These are phyloP conservation scores for Picochlorum sp. DNA, from an alignment of 139 green algal genomes.

Conservation along the genomic window DNA sequence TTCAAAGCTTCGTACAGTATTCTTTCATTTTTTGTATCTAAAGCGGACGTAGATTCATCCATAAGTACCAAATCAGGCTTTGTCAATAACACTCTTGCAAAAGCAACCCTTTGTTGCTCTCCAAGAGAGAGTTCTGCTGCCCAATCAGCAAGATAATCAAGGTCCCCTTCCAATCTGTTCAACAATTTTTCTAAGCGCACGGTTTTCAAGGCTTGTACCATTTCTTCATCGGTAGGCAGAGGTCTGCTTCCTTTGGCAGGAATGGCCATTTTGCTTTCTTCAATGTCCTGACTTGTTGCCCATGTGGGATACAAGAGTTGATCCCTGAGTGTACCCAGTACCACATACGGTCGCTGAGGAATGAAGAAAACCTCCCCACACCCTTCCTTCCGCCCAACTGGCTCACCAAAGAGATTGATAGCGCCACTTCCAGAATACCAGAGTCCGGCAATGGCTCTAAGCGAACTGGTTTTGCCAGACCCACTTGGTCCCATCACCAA, in stretches of 20 bases:
- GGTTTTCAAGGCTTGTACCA: conserved; percentile 43
- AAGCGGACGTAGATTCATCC: conserved; percentile 83
- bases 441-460: conserved; percentile 84
- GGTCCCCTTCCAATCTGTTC: conserved; percentile 10
- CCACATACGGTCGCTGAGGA: conserved; percentile 93
- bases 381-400: conserved; percentile 18
- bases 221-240: conserved; percentile 47
- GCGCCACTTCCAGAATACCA: conserved; percentile 61
- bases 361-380: conserved; percentile 61
- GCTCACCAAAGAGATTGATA: conserved; percentile 35
- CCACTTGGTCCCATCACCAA: conserved; percentile 86
- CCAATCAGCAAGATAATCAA: conserved; percentile 78
- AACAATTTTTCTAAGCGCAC: conserved; percentile 33
- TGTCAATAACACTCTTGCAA: conserved; percentile 53
- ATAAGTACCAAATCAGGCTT: conserved; percentile 75
- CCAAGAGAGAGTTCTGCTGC: conserved; percentile 73
- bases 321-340: conserved; percentile 80
- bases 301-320: conserved; percentile 84
- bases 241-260: neutral
- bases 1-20: conserved; percentile 59
- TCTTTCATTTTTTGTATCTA: conserved; percentile 81
- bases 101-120: conserved; percentile 95
- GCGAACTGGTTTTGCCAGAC: conserved; percentile 82
- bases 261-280: neutral
- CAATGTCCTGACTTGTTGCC: neutral